Evolutionary conservation across 2,329 filamentous ascomycete species (phyloP), one percentile per base, ranked within the genome.

Genomic region (Endoconidiophora polonica): DNA sequence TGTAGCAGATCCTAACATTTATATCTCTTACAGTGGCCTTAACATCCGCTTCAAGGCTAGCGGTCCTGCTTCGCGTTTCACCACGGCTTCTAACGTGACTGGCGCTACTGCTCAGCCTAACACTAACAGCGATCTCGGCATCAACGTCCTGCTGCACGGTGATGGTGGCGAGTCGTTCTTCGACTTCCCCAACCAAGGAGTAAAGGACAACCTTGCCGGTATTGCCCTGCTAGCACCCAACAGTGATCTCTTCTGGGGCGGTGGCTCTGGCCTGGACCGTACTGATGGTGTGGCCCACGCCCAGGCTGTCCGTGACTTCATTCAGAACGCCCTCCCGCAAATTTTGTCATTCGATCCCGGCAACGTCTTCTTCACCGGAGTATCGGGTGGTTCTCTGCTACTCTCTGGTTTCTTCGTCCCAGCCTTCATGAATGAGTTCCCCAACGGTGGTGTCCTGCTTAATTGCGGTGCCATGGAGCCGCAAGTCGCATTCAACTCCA

Each of bases 91-190:
- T 3, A 68, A 69, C 38, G 68, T 77, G 1, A 58, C 64, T n/a
- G 73, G 72, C 36, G 72, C 57, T 5, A 53, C 59, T 20, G 62
- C 60, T 46, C 53, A 41, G 1, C 56, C 63, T 18, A 57, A 57
- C 26, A 52, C 57, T 20, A 56, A 55, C 0, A 67, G 68, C 4
- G 55, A 61, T 5, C 61, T 73, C 26, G 72, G 72, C 46, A 63
- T 74, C 5, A 77, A 77, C 56, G 69, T 78, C 12, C 67, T 78
- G 36, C 66, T 78, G 3, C 74, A 78, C 58, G 74, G 74, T 46
- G 74, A 78, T 57, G 74, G 74, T 40, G 74, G 74, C 5, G 70
- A 75, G 56, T 74, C 70, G 10, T 76, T 75, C 65, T 72, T 73
- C 60, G 71, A 73, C 58, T 73, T 74, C 61, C 72, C 72, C 36